Base-by-base conservation (phyloP, 2,329 filamentous ascomycete genomes). In the Venturia carpophila region DNA sequence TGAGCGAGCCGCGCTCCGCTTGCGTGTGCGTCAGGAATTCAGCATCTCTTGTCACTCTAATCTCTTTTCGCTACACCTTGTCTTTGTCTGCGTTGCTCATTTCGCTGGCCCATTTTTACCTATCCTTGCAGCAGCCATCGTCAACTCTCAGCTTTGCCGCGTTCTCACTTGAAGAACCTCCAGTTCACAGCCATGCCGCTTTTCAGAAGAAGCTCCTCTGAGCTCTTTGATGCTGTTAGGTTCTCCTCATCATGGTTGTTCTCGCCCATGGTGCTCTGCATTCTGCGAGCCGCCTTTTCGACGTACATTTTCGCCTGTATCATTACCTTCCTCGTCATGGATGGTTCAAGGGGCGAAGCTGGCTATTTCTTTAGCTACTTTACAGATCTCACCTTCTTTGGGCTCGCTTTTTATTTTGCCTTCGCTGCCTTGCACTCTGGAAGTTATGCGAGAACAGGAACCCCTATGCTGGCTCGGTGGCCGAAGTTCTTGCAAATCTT, bases 171-270 rank as follows among this genome's bases (percentile, higher is more conserved):
- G 4, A 27, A 27, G 47, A 27, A 15, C 47, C 13, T 52, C 24
- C 21, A 13, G 13, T 27, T 15, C 24, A 27, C 24, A 52, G 30
- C 30, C 39, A 61, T 61, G 60, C 39, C 60, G 43, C 37, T 61
- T 5, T 45, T 61, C 19, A 27, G 37, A 10, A 61, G 60, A 61
- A 24, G 24, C 17, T 42, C 37, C n/a, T 43, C 60, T 37, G 60
- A 42, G 42, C 63, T 49, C n/a, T 64, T 64, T 4, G 64, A 66
- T 47, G n/a, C 64, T 39, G 47, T 66, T 75, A 84, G 87, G 66
- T 92, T 89, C 77, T 84, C 86, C 74, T 94, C 90, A 19, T 95
- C 90, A 17, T 95, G 90, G 90, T 75, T 92, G 10, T 75, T 95
- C n/a, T 76, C 85, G 30, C 88, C 90, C 0, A 81, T 81, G 70